Conservation (phyloP, 495 filamentous ascomycete genomes). For the Venustampulla echinocandica region DNA sequence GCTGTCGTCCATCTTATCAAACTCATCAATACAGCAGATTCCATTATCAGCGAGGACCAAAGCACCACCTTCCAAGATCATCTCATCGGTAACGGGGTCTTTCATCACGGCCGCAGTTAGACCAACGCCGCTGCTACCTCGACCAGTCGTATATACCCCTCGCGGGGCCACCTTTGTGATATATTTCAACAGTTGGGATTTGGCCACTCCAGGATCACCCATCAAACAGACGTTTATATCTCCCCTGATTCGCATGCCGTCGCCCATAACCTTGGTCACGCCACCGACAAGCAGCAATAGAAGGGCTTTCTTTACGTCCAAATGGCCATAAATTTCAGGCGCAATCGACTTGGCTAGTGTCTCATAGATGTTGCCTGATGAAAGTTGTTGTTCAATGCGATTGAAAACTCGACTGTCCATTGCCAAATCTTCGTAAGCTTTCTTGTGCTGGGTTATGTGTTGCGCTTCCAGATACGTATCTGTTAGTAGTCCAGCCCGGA, state of each 20-base stretch:
- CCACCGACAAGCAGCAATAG: conserved; percentile 90
- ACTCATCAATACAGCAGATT: conserved; percentile 99
- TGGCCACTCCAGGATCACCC: conserved; percentile 98
- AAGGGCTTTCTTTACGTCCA: conserved; percentile 96
- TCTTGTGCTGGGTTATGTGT: conserved; percentile 90
- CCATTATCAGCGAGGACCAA: conserved; percentile 95
- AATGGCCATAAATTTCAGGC: conserved; percentile 92
- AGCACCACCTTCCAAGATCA: conserved; percentile 95
- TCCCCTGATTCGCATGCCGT: conserved; percentile 96
- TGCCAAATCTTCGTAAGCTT: conserved; percentile 81
- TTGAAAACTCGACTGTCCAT: conserved; percentile 65
- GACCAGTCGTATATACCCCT: conserved; percentile 95
- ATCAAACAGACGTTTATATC: conserved; percentile 98
- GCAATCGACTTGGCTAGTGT: conserved; percentile 91
- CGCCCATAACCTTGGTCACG: conserved; percentile 94
- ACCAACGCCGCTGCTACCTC: conserved; percentile 92
- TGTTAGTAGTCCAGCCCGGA: conserved; percentile 86
- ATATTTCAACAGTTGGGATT: conserved; percentile 95
- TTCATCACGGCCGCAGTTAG: conserved; percentile 97
- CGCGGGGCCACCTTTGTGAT: conserved; percentile 96
- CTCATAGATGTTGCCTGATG: conserved; percentile 87
- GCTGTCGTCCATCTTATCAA: conserved; percentile 98
- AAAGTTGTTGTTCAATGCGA: conserved; percentile 71
- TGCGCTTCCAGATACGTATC: conserved; percentile 97
- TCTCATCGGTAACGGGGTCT: conserved; percentile 96